Conservation (phyloP, 2,329 filamentous ascomycete species). For the Biscogniauxia mediterranea region DNA sequence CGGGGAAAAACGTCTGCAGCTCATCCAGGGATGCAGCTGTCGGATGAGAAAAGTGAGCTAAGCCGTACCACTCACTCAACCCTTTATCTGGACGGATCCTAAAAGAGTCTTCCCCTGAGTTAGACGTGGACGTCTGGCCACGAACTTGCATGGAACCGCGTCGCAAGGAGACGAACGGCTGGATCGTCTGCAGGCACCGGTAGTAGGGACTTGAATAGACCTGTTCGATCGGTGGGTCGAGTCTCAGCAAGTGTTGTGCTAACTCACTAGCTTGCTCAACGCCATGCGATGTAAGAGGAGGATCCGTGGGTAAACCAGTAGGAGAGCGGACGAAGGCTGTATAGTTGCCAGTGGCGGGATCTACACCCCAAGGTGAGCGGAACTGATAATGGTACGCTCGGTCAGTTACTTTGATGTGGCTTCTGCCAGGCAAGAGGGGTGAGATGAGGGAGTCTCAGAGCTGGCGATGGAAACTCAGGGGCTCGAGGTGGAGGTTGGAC, state of each 20-base stretch:
- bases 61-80: conserved; percentile 86
- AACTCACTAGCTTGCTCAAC: conserved; percentile 80
- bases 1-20: conserved; percentile 67
- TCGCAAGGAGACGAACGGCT: conserved; percentile 59
- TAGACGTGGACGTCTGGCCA: conserved; percentile 14
- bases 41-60: conserved; percentile 82
- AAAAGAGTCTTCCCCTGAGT: conserved; percentile 23
- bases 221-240: conserved; percentile 66
- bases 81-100: conserved; percentile 56
- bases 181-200: conserved; percentile 80
- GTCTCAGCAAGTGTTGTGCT: conserved; percentile 58
- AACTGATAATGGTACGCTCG: conserved; percentile 57
- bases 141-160: conserved; percentile 23
- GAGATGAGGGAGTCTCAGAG: conserved; percentile 11
- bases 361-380: conserved; percentile 84
- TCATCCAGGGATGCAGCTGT: conserved; percentile 63
- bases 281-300: conserved; percentile 82
- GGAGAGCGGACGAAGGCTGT: conserved; percentile 71
- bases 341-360: conserved; percentile 78
- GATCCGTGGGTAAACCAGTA: conserved; percentile 85
- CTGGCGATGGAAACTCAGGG: background rate
- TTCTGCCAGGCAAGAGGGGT: background rate
- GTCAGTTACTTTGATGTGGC: conserved; percentile 10
- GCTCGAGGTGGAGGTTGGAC: background rate
- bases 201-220: conserved; percentile 88